Conservation (phyloP, 129 eudicot species). For the Pseudognaphalium luteoalbum region DNA sequence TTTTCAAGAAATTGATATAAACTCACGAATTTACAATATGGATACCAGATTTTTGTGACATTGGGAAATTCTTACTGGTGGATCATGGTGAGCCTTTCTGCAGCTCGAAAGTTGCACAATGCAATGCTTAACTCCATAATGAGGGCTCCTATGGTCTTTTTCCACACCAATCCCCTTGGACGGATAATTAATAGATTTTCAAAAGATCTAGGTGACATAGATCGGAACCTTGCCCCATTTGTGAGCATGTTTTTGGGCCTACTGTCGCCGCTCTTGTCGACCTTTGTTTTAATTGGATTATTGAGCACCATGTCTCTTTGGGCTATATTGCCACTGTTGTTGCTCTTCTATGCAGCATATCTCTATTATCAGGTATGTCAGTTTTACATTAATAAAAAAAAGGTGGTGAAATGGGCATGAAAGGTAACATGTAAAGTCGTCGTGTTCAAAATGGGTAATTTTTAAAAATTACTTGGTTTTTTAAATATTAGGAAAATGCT, state of each 20-base stretch:
- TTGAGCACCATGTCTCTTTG: slow-evolving; percentile 73
- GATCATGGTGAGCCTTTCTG: slow-evolving; percentile 7
- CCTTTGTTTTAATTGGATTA: slow-evolving; percentile 84
- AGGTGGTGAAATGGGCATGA: too few relatives aligned
- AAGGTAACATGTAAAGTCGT: too few relatives aligned
- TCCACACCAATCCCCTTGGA: slow-evolving; percentile 75
- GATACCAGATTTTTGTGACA: too few relatives aligned
- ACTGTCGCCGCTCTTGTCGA: slow-evolving; percentile 74
- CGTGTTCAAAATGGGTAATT: too few relatives aligned
- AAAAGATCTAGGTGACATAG: slow-evolving; percentile 93
- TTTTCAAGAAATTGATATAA: too few relatives aligned
- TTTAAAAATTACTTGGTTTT: too few relatives aligned
- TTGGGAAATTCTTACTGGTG: too few relatives aligned
- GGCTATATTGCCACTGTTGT: slow-evolving; percentile 89
- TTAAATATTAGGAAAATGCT: too few relatives aligned
- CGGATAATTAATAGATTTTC: slow-evolving; percentile 45
- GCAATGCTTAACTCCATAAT: slow-evolving; percentile 71
- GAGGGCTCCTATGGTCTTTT: slow-evolving; percentile 58
- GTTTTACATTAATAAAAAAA: too few relatives aligned
- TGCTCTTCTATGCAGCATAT: slow-evolving; percentile 75
- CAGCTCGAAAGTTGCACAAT: slow-evolving; percentile 76
- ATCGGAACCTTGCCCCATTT: slow-evolving; percentile 69
- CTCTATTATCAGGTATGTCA: too few relatives aligned
- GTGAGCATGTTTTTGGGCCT: slow-evolving; percentile 72
- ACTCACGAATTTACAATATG: too few relatives aligned